Evolutionary conservation across 169 alveolate species (phyloP), one percentile per base, ranked within the genome.

Genomic region (Plasmodium adleri): DNA sequence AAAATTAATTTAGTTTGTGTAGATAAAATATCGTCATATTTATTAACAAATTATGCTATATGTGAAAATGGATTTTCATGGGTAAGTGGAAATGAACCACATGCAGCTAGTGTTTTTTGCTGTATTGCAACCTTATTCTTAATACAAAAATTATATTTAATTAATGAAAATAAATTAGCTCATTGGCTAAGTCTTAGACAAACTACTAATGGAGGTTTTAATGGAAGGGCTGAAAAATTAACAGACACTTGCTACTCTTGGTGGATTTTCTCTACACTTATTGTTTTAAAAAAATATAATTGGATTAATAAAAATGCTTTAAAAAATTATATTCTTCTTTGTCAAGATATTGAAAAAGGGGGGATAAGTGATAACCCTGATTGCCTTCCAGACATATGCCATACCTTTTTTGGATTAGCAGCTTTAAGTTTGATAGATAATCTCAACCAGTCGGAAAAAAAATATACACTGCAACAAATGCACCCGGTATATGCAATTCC

Each of bases 241-340:
- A 98, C 99, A 5, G 99, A 98, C 88, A 98, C 98, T 7, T 98
- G 99, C 83, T 98, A 98, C 92, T 96, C 99, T 26, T 98, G 99
- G 99, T 98, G 99, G 99, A 97, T 97, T 45, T 94, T 96, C 47
- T 95, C 98, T 22, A 92, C 98, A 8, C 43, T 85, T 28, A 72
- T 72, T 88, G 32, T 76, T 72, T n/a, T 85, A 91, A 89, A 96
- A 78, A 94, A 98, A 85, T 93, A 92, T 70, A 90, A 94, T 26
- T 97, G 98, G 98, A 93, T 97, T 54, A 96, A 97, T 93, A 93
- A 92, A 76, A 86, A 92, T 43, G 94, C 94, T 26, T 88, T 98
- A 66, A 95, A 95, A 58, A 94, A 95, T n/a, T 98, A 96, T 88
- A 96, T 97, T 63, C 68, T 92, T 12, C 71, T 94, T 47, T 95